phyloP scores from a whole-genome alignment of 2,329 filamentous ascomycete species.

The Nannizziopsis barbatae region DNA sequence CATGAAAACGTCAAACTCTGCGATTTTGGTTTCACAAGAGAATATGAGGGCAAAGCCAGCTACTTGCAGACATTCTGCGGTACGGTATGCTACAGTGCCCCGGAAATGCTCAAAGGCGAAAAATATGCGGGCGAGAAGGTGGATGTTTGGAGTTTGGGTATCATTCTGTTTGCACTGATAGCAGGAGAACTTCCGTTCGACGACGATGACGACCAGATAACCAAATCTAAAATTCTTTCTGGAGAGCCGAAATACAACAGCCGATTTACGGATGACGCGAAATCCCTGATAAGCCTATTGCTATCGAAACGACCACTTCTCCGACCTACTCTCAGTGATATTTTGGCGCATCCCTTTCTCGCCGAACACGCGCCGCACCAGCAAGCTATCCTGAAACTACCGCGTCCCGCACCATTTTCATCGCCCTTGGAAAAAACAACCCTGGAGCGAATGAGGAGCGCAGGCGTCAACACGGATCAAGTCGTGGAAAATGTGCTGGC shows the following conservation, averaged over 20 bases:
- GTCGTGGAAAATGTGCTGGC: slow-evolving; percentile 89
- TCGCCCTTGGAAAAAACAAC: slow-evolving; percentile 83
- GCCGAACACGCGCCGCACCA: slow-evolving; percentile 77
- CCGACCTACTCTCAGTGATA: slow-evolving; percentile 70
- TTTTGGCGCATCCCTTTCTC: slow-evolving; percentile 78
- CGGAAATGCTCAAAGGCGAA: slow-evolving; percentile 96
- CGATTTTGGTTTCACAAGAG: slow-evolving; percentile 94
- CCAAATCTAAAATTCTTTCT: slow-evolving; percentile 70
- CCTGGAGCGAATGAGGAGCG: slow-evolving; percentile 80
- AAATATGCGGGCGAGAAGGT: slow-evolving; percentile 98
- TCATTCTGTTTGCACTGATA: slow-evolving; percentile 75
- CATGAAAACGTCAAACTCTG: slow-evolving; percentile 95
- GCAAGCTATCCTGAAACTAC: slow-evolving; percentile 74
- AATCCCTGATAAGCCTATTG: slow-evolving; percentile 63
- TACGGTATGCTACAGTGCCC: slow-evolving; percentile 93
- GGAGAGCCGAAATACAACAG: slow-evolving; percentile 80
- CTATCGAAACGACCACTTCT: slow-evolving; percentile 82
- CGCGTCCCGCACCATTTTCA: slow-evolving; percentile 70
- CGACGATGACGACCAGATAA: slow-evolving; percentile 83
- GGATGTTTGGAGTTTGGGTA: slow-evolving; percentile 93
- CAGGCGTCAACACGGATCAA: slow-evolving; percentile 85
- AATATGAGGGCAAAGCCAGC: slow-evolving; percentile 90
- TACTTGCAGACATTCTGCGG: slow-evolving; percentile 96
- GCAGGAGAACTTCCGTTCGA: slow-evolving; percentile 84
- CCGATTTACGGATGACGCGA: slow-evolving; percentile 64